Evolutionary conservation across 306 rosid genomes (phyloP), one percentile per base, ranked within the genome.

Genomic region (Fagus crenata): DNA sequence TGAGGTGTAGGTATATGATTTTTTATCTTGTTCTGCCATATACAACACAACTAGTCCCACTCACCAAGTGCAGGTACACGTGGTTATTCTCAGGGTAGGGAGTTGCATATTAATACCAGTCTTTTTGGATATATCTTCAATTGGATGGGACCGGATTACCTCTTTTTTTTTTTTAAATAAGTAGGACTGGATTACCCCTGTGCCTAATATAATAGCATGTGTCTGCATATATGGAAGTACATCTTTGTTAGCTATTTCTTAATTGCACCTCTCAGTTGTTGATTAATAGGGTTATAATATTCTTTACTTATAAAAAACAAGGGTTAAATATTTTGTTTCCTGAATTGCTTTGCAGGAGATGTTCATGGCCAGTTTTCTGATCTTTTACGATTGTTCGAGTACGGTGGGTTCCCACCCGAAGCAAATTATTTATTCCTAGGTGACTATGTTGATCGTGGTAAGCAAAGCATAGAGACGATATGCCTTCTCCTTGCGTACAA

Each of bases 361-460:
- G 88, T 89, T 83, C 97, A 92, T 41, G 94, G 97, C 71, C 97
- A 92, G 81, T 92, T 64, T 82, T 92, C 97, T 41, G 97, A 92
- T 83, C 92, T 92, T 43, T 77, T 89, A 67, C 85, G 95, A 74
- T 74, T 92, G 87, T 92, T 89, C 53, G 95, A 92, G 86, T 89
- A 92, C 64, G 94, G 95, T 33, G 95, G 97, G 40, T 92, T 71
- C 86, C 97, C 97, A 28, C 95, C 97, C 0, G 93, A 88, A 74
- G 93, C 97, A 33, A 92, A 92, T 81, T 92, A 92, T 84, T 88
- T 92, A 79, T 92, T 92, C 84, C 87, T 89, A 9, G 97, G 97
- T 28, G 95, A 89, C 81, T 92, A 92, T 85, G 97, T 92, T 80
- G 97, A 92, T 83, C 95, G 95, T 55, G 95, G 97, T 53, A 92